Base-by-base conservation (phyloP, 306 rosid species). In the Pueraria montana region DNA sequence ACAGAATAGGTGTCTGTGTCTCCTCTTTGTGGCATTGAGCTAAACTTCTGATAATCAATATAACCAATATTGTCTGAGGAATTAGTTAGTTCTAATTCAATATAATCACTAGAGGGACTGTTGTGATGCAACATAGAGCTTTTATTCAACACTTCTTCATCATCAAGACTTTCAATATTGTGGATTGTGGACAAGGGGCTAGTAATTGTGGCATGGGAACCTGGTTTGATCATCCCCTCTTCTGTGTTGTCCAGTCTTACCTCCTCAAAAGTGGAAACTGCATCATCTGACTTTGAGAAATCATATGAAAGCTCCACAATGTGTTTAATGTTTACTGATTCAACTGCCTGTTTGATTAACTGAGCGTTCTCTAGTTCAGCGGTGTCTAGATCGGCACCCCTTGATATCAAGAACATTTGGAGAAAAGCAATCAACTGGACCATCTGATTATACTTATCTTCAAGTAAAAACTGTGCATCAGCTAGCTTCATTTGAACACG, bases 261-360 rank as follows among this genome's bases (percentile, higher is more conserved):
- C 14, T 46, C 76, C 55, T 69, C 74, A 2, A 69, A 42, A 20
- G 43, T 20, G n/a, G 53, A 11, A 68, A 68, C 17, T 18, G 24
- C 20, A 38, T 18, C 3, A 12, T 68, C 74, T 68, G n/a, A 42
- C 74, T 43, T 43, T 43, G 55, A 69, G 20, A 69, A 69, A 69
- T 69, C 74, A 12, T 69, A 20, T 69, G 74, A 69, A 11, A 69
- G 74, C 18, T 69, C 74, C n/a, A 43, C 36, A 69, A 42, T 69
- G 10, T 11, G 34, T 69, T 69, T 18, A 21, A 42, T 69, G 13
- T 45, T 69, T 6, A 69, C 74, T 43, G 74, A 69, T 43, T 69
- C 74, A 43, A 43, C 52, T 11, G 2, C 53, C 36, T 69, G 34
- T 69, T 43, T 69, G 55, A 43, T 69, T 11, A 43, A 43, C 36